Evolutionary conservation across 805 yeast genomes (phyloP).

Genomic region (Sugiyamaella marilandica): DNA sequence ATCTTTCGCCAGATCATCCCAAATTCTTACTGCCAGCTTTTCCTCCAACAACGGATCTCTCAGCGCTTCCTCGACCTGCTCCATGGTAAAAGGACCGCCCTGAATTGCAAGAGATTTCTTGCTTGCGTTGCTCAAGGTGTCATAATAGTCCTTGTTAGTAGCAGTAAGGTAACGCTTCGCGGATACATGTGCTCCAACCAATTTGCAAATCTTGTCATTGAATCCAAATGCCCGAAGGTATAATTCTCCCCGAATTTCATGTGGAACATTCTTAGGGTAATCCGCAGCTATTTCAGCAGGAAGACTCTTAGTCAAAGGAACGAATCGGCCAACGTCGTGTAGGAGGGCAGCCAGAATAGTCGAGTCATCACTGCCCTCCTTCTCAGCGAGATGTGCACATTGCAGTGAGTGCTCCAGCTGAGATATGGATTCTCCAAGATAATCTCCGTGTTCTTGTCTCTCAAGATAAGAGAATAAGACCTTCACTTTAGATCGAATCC

Average conservation of each 20-base stretch:
- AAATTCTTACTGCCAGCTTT: conserved; percentile 9
- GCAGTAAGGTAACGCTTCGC: conserved; percentile 15
- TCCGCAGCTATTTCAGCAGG: conserved; percentile 7
- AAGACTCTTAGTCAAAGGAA: conserved; percentile 8
- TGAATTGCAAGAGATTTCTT: conserved; percentile 10
- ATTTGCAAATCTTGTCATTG: conserved; percentile 13
- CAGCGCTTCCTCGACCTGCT: conserved; percentile 7
- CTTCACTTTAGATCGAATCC: conserved; percentile 2
- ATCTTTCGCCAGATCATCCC: conserved; percentile 15
- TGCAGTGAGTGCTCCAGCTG: conserved; percentile 15
- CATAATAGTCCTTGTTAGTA: conserved; percentile 5
- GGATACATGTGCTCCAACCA: conserved; percentile 14
- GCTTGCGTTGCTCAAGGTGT: conserved; percentile 6
- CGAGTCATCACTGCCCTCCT: conserved; percentile 12
- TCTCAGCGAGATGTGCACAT: conserved; percentile 8
- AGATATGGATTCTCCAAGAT: conserved; percentile 13
- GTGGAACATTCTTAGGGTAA: conserved; percentile 1
- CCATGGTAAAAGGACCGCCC: conserved; percentile 12
- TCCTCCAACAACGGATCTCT: conserved; percentile 13
- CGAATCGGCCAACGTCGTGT: conserved; percentile 13
- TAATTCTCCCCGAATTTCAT: conserved; percentile 12
- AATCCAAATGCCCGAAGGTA: conserved; percentile 14
- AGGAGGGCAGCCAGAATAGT: conserved; percentile 14
- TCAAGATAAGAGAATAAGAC: conserved; percentile 7
- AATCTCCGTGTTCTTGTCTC: conserved; percentile 13